These are phyloP conservation scores for Ophiostoma montium DNA, from an alignment of 2,329 filamentous ascomycete species.

Conservation along the genomic window DNA sequence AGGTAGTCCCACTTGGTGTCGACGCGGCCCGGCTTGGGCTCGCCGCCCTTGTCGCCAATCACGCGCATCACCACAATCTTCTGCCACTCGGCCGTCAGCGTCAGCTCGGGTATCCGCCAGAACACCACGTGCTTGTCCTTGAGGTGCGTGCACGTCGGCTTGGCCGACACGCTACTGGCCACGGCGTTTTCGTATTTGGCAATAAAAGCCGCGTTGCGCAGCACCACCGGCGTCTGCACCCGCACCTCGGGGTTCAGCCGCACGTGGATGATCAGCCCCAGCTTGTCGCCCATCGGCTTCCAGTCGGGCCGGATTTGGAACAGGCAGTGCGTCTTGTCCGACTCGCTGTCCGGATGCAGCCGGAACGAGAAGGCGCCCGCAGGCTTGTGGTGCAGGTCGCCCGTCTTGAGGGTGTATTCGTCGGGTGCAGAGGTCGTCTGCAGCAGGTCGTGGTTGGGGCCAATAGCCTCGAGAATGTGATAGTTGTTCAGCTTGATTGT, in stretches of 20 bases:
- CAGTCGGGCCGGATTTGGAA: conserved; percentile 61
- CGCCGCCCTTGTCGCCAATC: conserved; percentile 19
- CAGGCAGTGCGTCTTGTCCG: conserved; percentile 47
- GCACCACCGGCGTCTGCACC: conserved; percentile 24
- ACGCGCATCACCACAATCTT: conserved; percentile 71
- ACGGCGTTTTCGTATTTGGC: conserved; percentile 55
- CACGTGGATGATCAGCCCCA: conserved; percentile 77
- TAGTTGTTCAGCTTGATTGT: conserved; percentile 81
- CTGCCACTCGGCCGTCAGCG: conserved; percentile 36
- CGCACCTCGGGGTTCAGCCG: conserved; percentile 52
- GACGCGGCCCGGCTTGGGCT: conserved; percentile 48
- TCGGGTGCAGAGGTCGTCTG: conserved; percentile 53
- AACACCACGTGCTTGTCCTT: conserved; percentile 65
- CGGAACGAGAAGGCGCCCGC: conserved; percentile 87
- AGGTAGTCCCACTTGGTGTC: conserved; percentile 42
- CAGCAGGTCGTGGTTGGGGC: conserved; percentile 85
- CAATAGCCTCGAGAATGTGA: conserved; percentile 74
- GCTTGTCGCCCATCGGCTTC: conserved; percentile 73
- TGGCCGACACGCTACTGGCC: conserved; percentile 57
- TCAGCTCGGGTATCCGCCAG: conserved; percentile 65
- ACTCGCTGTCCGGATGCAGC: conserved; percentile 52
- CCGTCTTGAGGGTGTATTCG: conserved; percentile 64
- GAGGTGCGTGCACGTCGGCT: conserved; percentile 64
- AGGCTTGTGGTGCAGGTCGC: conserved; percentile 54
- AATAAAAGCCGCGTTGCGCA: conserved; percentile 61